Conservation (phyloP, 2,329 filamentous ascomycete species). For the Trichoderma afroharzianum region DNA sequence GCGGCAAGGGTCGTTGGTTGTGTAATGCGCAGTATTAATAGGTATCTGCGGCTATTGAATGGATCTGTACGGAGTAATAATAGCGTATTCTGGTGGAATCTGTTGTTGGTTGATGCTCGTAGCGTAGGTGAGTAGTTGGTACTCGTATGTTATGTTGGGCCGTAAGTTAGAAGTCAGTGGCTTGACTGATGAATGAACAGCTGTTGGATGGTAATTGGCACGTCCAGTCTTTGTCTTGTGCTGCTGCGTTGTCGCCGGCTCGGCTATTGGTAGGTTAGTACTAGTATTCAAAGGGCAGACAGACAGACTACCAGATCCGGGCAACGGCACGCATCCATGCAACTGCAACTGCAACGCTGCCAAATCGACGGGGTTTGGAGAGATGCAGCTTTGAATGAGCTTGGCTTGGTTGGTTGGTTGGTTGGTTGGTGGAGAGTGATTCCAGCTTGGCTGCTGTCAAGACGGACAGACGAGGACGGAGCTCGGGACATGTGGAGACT, state of each 20-base stretch:
- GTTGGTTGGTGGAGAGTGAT: background rate
- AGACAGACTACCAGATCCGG: no score
- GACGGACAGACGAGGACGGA: background rate
- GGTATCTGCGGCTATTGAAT: no score
- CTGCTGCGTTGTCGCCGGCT: no score
- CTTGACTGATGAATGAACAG: background rate
- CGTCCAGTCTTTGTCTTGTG: no score
- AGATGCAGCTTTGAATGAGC: background rate
- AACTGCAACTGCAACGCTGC: no score
- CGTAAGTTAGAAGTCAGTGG: background rate
- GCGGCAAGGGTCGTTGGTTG: background rate
- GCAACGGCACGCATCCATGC: no score
- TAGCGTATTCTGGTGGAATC: background rate
- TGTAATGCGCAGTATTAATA: background rate
- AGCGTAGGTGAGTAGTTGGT: no score
- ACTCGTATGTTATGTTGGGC: no score
- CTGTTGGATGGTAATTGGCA: background rate
- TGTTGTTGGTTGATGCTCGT: background rate
- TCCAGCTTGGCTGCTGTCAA: background rate
- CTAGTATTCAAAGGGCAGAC: no score
- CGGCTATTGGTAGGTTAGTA: no score
- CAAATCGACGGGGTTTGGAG: no score
- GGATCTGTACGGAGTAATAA: background rate
- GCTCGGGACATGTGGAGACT: background rate
- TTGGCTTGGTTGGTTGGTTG: background rate